Evolutionary conservation across 177 flowering plant species (phyloP).

Genomic region (Vitis hybrid): DNA sequence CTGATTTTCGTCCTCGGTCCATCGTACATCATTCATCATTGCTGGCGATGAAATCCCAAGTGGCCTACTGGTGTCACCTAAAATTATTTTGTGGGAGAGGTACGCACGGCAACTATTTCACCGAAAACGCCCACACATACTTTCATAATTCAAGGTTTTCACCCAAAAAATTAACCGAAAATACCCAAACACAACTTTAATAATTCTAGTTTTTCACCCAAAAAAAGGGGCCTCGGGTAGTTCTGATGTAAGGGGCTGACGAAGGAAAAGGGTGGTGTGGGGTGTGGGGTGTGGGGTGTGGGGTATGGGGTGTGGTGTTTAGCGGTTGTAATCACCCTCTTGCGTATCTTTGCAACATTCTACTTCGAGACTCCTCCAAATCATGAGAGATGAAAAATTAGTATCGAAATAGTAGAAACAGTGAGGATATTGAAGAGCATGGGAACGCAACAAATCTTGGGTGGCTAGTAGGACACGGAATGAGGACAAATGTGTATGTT

Average conservation of each 20-base stretch:
- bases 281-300: slow-evolving; percentile 6
- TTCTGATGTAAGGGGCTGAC: background rate
- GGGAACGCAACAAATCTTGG: too few species aligned
- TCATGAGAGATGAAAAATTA: background rate
- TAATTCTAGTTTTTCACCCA: background rate
- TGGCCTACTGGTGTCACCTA: too few species aligned
- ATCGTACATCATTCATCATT: too few species aligned
- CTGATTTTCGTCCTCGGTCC: too few species aligned
- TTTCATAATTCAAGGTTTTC: background rate
- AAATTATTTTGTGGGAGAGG: too few species aligned
- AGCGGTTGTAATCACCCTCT: slow-evolving; percentile 19
- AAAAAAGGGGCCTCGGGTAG: too few species aligned
- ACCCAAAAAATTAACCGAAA: background rate
- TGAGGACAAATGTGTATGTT: too few species aligned
- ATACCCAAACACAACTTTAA: background rate
- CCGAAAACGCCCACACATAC: background rate
- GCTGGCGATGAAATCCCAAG: too few species aligned
- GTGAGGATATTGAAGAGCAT: background rate
- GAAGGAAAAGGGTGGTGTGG: slow-evolving; percentile 3
- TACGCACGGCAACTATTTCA: too few species aligned
- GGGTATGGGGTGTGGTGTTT: slow-evolving; percentile 4
- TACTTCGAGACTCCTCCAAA: background rate
- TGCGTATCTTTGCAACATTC: background rate
- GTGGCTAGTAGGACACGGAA: too few species aligned
- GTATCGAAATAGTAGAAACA: background rate